Evolutionary conservation across 1,284 basidiomycete genomes (phyloP).

Genomic region (Boletus sp.): DNA sequence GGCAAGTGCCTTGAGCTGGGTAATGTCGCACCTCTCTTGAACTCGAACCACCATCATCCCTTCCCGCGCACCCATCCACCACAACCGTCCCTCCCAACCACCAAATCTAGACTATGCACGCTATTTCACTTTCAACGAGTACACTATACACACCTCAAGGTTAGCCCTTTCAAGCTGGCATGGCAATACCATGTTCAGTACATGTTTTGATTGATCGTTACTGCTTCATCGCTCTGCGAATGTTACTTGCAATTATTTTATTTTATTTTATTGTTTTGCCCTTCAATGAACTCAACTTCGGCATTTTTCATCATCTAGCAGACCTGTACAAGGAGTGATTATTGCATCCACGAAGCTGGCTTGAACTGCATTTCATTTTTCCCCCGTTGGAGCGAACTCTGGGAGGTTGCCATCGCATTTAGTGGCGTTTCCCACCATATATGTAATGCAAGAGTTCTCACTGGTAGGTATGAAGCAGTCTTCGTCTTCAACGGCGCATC

Average conservation of each 20-base stretch:
- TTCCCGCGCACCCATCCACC: background rate
- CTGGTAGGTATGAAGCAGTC: background rate
- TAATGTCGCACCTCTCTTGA: conserved; percentile 29
- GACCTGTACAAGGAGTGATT: background rate
- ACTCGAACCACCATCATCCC: conserved; percentile 42
- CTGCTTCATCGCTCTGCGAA: background rate
- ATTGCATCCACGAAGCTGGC: background rate
- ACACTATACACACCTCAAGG: background rate
- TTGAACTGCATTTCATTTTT: background rate
- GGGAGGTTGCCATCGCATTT: background rate
- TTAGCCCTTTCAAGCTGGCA: background rate
- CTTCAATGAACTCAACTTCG: background rate
- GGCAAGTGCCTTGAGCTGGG: conserved; percentile 30
- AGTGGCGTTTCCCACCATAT: conserved; percentile 12
- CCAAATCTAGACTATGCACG: background rate
- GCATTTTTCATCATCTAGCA: background rate
- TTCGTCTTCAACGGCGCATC: background rate
- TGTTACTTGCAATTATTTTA: background rate
- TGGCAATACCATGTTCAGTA: background rate
- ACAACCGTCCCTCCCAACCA: background rate
- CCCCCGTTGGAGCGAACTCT: background rate
- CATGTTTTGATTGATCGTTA: background rate
- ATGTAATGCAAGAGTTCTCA: background rate
- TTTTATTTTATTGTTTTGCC: background rate
- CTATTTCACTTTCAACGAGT: background rate